Conservation (phyloP, 2,329 filamentous ascomycete genomes). For the Exophiala sp. region DNA sequence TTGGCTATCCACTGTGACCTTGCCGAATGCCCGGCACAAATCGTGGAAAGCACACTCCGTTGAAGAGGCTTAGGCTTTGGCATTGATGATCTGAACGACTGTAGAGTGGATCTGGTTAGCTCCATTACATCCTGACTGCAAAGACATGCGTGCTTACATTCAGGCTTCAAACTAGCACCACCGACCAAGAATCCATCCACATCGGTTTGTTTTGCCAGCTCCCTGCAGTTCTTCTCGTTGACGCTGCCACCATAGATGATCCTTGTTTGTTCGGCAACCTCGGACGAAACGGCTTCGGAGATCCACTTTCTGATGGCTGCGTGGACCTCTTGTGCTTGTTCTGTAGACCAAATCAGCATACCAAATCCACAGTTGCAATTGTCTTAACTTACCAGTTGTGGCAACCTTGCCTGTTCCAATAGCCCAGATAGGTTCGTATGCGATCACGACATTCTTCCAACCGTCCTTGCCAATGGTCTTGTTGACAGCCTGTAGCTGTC, state of each 20-base stretch:
- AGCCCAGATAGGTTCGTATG: conserved; percentile 97
- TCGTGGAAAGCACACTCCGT: neutral
- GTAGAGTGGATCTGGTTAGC: conserved; percentile 15
- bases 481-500: conserved; percentile 77
- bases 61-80: conserved; percentile 44
- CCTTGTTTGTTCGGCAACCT: conserved; percentile 80
- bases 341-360: conserved; percentile 34
- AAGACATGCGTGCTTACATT: conserved; percentile 59
- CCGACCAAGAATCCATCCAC: conserved; percentile 98
- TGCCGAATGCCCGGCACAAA: neutral
- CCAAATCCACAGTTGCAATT: neutral
- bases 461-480: conserved; percentile 65
- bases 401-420: conserved; percentile 92
- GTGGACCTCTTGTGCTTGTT: conserved; percentile 93
- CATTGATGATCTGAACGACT: conserved; percentile 69
- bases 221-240: conserved; percentile 95
- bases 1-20: neutral
- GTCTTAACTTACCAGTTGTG: conserved; percentile 47
- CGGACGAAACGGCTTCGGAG: conserved; percentile 66
- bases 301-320: conserved; percentile 89
- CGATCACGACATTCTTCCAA: conserved; percentile 93
- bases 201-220: conserved; percentile 85
- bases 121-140: neutral
- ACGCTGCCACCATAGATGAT: conserved; percentile 97
- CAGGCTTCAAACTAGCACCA: conserved; percentile 94